Base-by-base conservation (phyloP, 1,284 basidiomycete genomes). In the Moniliella sp. region DNA sequence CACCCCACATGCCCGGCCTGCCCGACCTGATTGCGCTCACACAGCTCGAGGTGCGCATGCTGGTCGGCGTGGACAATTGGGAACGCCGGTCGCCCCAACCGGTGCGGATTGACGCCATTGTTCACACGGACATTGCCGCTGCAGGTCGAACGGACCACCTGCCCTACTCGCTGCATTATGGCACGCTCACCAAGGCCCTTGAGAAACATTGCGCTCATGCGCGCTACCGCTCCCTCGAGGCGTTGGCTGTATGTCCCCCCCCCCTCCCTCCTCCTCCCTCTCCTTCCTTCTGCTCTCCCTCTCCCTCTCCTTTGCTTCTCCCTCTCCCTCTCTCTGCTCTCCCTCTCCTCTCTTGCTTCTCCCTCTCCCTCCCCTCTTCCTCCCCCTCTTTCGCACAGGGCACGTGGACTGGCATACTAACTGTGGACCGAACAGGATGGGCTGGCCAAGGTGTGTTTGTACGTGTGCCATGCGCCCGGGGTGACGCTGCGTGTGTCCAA, bases 101-200 rank as follows among this genome's bases (percentile, higher is more conserved):
- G 0, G 62, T 77, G n/a, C 54, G 64, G 8, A 50, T 76, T 33
- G 68, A 71, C 25, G 54, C 76, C 5, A 58, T 61, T 5, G 66
- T 79, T 28, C 60, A 64, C 10, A 67, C 73, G 42, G 67, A 74
- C 44, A 62, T 76, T 11, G 62, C 65, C 8, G 45, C 50, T 7
- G 63, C 74, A 2, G 73, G 72, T 13, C 46, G 46, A 2, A 61
- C 64, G 3, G 76, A 79, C 50, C 66, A 75, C 40, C 58, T 78
- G 3, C 46, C 61, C 0, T 55, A 68, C 39, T 73, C 73, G 1
- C 66, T 76, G 39, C 56, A 58, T 38, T 58, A 58, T 28, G 55
- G 48, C 35, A 40, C 47, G 16, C 48, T 50, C 28, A 46, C 45
- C 36, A 60, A 48, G 35, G 49, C 50, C 29, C 40, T 61, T 17